phyloP scores from a whole-genome alignment of 2,329 filamentous ascomycete genomes.

The Neofusicoccum laricinum region DNA sequence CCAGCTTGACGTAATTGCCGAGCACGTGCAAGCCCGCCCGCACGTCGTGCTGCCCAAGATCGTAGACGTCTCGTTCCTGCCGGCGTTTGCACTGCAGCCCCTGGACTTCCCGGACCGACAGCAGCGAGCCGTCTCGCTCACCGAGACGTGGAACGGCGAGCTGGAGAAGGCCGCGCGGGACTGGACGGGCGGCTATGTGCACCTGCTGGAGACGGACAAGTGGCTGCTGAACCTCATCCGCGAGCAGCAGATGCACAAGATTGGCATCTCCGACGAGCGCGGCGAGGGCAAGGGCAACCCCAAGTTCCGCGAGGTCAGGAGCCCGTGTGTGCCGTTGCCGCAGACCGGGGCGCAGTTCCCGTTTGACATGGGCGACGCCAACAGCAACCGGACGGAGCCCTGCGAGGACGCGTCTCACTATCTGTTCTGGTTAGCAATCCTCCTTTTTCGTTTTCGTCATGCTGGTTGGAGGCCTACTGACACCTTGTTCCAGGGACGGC shows the following conservation, averaged over 20 bases:
- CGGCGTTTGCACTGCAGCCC: slow-evolving; percentile 28
- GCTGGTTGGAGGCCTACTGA: slow-evolving; percentile 7
- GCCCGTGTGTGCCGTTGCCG: slow-evolving; percentile 29
- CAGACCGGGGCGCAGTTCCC: slow-evolving; percentile 17
- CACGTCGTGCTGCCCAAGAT: slow-evolving; percentile 32
- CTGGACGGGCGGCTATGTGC: slow-evolving; percentile 32
- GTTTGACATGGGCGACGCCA: slow-evolving; percentile 13
- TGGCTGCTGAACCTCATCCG: slow-evolving; percentile 35
- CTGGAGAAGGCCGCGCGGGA: slow-evolving; percentile 27
- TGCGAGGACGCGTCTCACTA: slow-evolving; percentile 31
- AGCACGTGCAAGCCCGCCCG: slow-evolving; percentile 24
- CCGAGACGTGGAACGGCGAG: slow-evolving; percentile 35
- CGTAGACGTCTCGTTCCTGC: slow-evolving; percentile 36
- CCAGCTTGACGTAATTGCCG: slow-evolving; percentile 32
- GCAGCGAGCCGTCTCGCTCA: slow-evolving; percentile 32
- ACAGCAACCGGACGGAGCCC: slow-evolving; percentile 20
- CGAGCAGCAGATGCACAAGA: slow-evolving; percentile 30
- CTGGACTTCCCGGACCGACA: slow-evolving; percentile 31
- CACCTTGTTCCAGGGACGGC: slow-evolving; percentile 29
- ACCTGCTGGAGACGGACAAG: slow-evolving; percentile 32
- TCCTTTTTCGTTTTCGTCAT: not conserved
- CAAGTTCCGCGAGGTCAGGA: slow-evolving; percentile 32
- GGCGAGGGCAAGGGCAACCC: slow-evolving; percentile 31
- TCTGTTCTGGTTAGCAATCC: slow-evolving; percentile 34
- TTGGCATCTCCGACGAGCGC: slow-evolving; percentile 30